Evolutionary conservation across 441 rosid species (phyloP).

Genomic region (Geranium incanum): DNA sequence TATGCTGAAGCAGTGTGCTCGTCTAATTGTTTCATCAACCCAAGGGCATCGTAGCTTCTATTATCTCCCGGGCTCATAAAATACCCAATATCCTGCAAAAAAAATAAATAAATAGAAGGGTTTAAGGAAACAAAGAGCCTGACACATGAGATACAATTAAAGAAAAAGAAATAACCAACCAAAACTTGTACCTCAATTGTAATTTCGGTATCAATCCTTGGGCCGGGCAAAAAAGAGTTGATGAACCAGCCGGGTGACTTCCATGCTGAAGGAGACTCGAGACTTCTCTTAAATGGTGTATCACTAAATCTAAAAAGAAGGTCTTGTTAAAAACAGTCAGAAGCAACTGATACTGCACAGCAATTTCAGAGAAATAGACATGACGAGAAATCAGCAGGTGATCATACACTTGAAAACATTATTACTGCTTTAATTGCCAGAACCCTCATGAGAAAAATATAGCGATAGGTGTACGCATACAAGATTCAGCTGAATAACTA

Average conservation of each 20-base stretch:
- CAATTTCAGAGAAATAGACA: background rate
- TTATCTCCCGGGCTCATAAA: conserved; percentile 84
- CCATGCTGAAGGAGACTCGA: conserved; percentile 98
- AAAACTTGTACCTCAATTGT: conserved; percentile 63
- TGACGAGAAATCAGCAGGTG: background rate
- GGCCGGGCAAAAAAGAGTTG: conserved; percentile 73
- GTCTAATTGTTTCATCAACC: conserved; percentile 80
- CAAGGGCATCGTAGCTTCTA: conserved; percentile 85
- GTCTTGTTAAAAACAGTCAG: conserved; percentile 4
- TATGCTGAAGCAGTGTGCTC: conserved; percentile 79
- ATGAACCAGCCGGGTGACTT: conserved; percentile 92
- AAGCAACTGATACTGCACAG: background rate
- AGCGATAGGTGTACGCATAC: background rate
- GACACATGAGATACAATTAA: background rate
- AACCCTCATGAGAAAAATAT: background rate
- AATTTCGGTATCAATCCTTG: conserved; percentile 74
- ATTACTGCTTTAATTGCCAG: background rate
- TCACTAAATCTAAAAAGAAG: conserved; percentile 59
- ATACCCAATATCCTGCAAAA: conserved; percentile 72
- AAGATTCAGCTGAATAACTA: conserved; percentile 4
- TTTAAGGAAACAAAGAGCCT: conserved; percentile 10
- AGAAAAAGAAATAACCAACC: background rate
- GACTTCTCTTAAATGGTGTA: conserved; percentile 75
- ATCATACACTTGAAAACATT: no score
- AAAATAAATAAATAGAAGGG: background rate